A percentile compares a stretch with the other conserved stretches of the same genome.
Conservation (phyloP, 2,329 filamentous ascomycete species). For the Bipolaris cookei region DNA sequence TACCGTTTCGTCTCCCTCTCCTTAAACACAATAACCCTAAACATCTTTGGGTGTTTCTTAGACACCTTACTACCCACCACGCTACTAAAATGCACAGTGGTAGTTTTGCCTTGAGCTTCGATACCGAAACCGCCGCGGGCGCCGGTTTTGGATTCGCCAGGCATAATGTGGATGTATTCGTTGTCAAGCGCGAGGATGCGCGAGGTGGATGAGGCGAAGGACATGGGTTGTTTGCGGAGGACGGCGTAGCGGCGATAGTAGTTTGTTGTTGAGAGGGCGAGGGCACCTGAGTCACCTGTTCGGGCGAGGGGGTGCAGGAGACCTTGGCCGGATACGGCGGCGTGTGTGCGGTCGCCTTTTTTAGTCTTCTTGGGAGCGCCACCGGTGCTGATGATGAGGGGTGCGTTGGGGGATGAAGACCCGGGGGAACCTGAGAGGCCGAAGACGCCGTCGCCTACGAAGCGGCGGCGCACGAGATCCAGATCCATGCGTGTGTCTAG, state of each 20-base stretch:
- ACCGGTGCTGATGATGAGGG: constrained; percentile 63
- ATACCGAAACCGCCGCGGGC: constrained; percentile 20
- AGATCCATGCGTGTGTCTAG: constrained; percentile 77
- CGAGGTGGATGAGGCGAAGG: constrained; percentile 77
- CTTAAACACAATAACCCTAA: constrained; percentile 79
- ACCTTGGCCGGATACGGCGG: constrained; percentile 58
- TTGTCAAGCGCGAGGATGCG: constrained; percentile 80
- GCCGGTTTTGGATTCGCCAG: constrained; percentile 63
- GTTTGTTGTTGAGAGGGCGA: constrained; percentile 48
- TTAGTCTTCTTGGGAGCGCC: constrained; percentile 57
- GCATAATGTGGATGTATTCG: constrained; percentile 87
- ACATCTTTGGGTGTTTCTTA: constrained; percentile 78
- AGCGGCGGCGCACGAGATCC: constrained; percentile 76
- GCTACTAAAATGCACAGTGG: constrained; percentile 81
- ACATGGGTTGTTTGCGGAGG: constrained; percentile 82
- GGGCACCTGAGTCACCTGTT: constrained; percentile 54
- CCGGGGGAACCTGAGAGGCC: constrained; percentile 73
- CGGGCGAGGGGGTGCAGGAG: constrained; percentile 69
- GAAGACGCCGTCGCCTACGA: constrained; percentile 74
- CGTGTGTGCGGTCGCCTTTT: constrained; percentile 59
- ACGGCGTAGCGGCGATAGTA: constrained; percentile 78
- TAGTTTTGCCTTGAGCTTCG: constrained; percentile 67
- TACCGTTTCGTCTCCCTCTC: constrained; percentile 80
- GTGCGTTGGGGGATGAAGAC: constrained; percentile 71
- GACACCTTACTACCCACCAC: constrained; percentile 83